Percentiles rank a stretch among this genome's conserved stretches.
Evolutionary conservation across 1,284 basidiomycete genomes (phyloP).

Genomic region (Boletus smithii): DNA sequence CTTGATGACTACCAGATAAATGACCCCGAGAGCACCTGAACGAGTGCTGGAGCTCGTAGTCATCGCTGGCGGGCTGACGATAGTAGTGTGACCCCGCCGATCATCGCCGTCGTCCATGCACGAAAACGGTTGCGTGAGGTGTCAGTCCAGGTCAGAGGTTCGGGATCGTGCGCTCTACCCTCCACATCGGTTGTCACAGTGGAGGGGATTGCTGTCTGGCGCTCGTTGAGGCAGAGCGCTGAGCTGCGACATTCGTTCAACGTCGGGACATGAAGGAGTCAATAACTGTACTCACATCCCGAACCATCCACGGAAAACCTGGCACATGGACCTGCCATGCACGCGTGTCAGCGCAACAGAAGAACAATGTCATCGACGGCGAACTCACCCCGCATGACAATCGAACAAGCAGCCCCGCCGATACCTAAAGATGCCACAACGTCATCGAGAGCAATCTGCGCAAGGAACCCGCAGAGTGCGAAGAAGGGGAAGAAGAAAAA

Average conservation of each 20-base stretch:
- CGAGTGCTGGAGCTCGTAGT: background rate
- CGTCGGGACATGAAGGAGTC: background rate
- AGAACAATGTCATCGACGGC: background rate
- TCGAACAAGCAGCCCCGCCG: background rate
- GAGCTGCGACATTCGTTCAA: background rate
- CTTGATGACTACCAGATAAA: background rate
- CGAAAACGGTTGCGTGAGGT: background rate
- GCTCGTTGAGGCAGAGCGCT: background rate
- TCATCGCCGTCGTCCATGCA: background rate
- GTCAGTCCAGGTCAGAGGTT: background rate
- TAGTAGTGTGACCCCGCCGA: background rate
- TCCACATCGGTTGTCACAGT: background rate
- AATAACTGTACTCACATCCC: constrained; percentile 1
- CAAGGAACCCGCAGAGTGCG: constrained; percentile 6
- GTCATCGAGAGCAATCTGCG: constrained; percentile 4
- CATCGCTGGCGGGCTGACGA: background rate
- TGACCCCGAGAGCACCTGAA: background rate
- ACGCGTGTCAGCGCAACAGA: background rate
- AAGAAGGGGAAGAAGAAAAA: background rate
- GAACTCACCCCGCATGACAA: background rate
- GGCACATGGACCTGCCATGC: background rate
- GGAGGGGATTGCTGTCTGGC: background rate
- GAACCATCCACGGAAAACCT: background rate
- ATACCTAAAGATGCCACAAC: background rate
- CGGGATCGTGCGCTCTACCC: constrained; percentile 1